Conservation (phyloP, 1,284 basidiomycete species). For the Sporisorium graminicola region DNA sequence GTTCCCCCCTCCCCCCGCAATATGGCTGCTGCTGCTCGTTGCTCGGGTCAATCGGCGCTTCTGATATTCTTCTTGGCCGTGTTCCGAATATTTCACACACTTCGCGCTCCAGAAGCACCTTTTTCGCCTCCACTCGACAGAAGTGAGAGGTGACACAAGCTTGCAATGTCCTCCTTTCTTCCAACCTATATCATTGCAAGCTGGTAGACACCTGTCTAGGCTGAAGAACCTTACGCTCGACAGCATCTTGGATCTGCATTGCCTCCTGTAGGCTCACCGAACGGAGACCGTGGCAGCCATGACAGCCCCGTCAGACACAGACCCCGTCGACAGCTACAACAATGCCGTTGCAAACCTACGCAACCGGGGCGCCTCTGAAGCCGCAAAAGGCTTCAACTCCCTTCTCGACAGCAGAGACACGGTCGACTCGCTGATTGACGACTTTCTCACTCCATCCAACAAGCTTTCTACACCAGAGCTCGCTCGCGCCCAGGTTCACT, state of each 20-base stretch:
- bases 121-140: constrained; percentile 6
- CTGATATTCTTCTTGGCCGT: constrained; percentile 13
- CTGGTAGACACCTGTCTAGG: background rate
- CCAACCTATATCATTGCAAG: background rate
- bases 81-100: constrained; percentile 2
- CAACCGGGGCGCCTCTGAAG: background rate
- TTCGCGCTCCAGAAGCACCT: too few species aligned
- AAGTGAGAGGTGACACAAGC: constrained; percentile 9
- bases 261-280: background rate
- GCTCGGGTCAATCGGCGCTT: background rate
- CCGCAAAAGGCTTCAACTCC: background rate
- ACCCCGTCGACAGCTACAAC: constrained; percentile 35
- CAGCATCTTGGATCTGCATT: too few species aligned
- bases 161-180: constrained; percentile 5
- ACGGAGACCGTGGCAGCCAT: constrained; percentile 4
- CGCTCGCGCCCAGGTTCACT: constrained; percentile 41
- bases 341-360: constrained; percentile 26
- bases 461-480: constrained; percentile 29
- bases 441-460: constrained; percentile 32
- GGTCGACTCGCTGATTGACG: constrained; percentile 24
- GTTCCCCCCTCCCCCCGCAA: background rate
- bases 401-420: constrained; percentile 11
- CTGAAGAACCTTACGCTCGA: too few species aligned
- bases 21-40: background rate
- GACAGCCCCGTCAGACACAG: constrained; percentile 8